Conservation (phyloP, 73 alveolate genomes). For the Durusdinium trenchii region DNA sequence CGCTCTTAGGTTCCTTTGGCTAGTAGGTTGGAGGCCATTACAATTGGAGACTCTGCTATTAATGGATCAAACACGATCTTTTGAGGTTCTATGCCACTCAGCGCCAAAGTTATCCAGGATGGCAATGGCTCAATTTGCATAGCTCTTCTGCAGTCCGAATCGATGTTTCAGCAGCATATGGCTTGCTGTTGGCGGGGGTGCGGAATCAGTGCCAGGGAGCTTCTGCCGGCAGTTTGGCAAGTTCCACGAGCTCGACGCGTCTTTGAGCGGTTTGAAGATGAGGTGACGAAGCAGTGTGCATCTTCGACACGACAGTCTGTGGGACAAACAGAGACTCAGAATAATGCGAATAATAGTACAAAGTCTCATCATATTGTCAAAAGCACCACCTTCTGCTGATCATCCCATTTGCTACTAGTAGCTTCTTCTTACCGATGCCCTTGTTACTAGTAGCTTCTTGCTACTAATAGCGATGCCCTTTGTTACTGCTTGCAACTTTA, state of each 20-base stretch:
- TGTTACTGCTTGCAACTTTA: no score
- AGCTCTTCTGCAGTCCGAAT: background rate
- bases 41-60: background rate
- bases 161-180: background rate
- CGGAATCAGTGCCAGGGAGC: background rate
- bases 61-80: background rate
- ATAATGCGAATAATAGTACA: no score
- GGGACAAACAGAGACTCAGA: no score
- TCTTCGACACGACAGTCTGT: no score
- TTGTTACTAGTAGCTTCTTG: background rate
- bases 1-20: no score
- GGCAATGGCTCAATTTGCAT: background rate
- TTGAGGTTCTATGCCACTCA: conserved; percentile 8
- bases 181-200: background rate
- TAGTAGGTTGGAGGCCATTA: no score
- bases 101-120: background rate
- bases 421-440: no score
- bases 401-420: no score
- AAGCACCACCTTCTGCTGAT: no score
- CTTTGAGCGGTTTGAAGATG: conserved; percentile 16
- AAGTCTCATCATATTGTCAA: no score
- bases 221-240: conserved; percentile 21
- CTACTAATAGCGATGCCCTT: no score
- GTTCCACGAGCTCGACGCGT: conserved; percentile 25
- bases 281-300: conserved; percentile 10